Conservation (phyloP, 2,329 filamentous ascomycete genomes). For the Beauveria sp. region DNA sequence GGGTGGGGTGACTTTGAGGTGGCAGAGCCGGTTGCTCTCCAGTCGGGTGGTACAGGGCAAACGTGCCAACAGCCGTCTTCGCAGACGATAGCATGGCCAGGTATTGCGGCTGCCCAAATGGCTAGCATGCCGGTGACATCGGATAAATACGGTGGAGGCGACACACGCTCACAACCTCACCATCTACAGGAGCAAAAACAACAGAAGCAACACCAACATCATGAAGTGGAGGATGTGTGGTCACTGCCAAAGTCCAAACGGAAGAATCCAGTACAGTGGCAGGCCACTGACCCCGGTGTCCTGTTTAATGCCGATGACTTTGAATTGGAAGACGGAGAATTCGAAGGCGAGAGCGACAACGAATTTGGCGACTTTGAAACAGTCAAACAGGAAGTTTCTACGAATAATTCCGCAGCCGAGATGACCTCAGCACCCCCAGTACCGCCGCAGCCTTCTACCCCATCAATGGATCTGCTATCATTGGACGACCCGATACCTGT, state of each 20-base stretch:
- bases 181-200: not conserved
- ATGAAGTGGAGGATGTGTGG: not conserved
- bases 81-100: not conserved
- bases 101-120: slow-evolving; percentile 1
- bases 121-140: not conserved
- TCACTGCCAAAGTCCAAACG: slow-evolving; percentile 17
- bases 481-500: slow-evolving; percentile 25
- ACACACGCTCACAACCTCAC: not conserved
- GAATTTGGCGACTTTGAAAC: slow-evolving; percentile 47
- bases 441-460: slow-evolving; percentile 14
- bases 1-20: slow-evolving; percentile 63
- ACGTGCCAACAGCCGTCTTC: not conserved
- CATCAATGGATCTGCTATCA: slow-evolving; percentile 34
- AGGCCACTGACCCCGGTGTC: slow-evolving; percentile 41
- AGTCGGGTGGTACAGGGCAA: not conserved
- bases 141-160: not conserved
- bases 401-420: slow-evolving; percentile 15
- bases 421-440: slow-evolving; percentile 13
- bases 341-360: slow-evolving; percentile 42
- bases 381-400: slow-evolving; percentile 20
- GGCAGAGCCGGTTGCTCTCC: slow-evolving; percentile 29
- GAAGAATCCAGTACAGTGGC: slow-evolving; percentile 12
- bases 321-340: slow-evolving; percentile 31
- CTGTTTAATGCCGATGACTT: slow-evolving; percentile 60
- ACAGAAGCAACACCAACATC: not conserved